A percentile compares a stretch with the other conserved stretches of the same genome.
phyloP scores from a whole-genome alignment of 106 monocot genomes.

The Apostasia ramifera region DNA sequence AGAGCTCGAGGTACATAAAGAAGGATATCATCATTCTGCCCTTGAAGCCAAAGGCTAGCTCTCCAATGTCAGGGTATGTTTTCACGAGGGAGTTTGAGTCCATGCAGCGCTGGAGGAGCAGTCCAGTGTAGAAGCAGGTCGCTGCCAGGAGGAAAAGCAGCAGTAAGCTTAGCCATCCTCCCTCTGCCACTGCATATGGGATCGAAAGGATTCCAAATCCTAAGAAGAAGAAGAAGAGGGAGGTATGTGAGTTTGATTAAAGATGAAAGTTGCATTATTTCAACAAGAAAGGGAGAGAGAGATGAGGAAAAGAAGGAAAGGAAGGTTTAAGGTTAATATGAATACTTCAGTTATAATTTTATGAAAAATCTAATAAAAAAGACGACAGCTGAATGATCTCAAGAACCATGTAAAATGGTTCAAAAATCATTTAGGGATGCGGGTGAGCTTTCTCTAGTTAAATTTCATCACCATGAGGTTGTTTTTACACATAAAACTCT shows the following conservation, averaged over 20 bases:
- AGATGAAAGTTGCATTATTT: not conserved
- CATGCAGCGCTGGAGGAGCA: constrained; percentile 74
- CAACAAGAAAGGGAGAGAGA: too few species aligned
- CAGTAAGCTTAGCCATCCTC: constrained; percentile 76
- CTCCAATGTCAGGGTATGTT: constrained; percentile 86
- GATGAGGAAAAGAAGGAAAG: too few species aligned
- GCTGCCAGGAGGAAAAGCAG: constrained; percentile 45
- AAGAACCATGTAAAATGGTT: too few species aligned
- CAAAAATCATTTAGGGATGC: too few species aligned
- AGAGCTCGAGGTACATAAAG: constrained; percentile 85
- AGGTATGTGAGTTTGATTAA: not conserved
- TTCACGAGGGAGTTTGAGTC: constrained; percentile 47
- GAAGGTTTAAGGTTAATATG: too few species aligned
- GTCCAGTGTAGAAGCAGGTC: constrained; percentile 66
- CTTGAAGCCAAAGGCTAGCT: constrained; percentile 64
- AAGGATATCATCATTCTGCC: constrained; percentile 48
- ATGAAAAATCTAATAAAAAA: too few species aligned
- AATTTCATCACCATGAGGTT: too few species aligned
- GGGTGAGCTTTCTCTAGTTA: too few species aligned
- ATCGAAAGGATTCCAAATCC: constrained; percentile 80
- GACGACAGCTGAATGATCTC: too few species aligned
- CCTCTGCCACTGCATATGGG: constrained; percentile 69
- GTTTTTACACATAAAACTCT: too few species aligned
- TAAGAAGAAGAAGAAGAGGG: constrained; percentile 8
- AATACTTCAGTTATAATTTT: too few species aligned